These are phyloP conservation scores for Toxicodendron radicans DNA, from an alignment of 345 rosid genomes.

Conservation along the genomic window DNA sequence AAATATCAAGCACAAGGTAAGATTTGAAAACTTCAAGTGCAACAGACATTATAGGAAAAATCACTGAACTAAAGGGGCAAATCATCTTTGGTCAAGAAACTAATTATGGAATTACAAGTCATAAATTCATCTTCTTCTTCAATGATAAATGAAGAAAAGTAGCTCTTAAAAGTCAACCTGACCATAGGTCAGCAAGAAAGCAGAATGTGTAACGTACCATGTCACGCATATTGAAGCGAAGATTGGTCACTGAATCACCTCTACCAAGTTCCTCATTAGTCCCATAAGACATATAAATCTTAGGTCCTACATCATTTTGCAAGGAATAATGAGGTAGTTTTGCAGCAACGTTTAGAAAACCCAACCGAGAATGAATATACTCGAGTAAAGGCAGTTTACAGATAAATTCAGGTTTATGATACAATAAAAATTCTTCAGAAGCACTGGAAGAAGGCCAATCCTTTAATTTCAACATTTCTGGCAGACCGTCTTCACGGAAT, in stretches of 20 bases:
- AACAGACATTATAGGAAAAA: background rate
- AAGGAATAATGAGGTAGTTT: constrained; percentile 93
- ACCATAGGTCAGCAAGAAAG: background rate
- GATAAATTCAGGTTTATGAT: constrained; percentile 86
- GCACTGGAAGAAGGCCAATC: constrained; percentile 97
- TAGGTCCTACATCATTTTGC: constrained; percentile 94
- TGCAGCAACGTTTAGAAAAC: constrained; percentile 93
- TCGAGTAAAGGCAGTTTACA: constrained; percentile 91
- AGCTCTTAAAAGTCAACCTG: too few species aligned
- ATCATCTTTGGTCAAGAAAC: background rate
- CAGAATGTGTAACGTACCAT: constrained; percentile 45
- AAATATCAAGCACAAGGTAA: background rate
- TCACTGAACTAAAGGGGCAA: background rate
- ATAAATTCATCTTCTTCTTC: background rate
- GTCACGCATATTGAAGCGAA: constrained; percentile 78
- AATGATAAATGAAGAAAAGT: background rate
- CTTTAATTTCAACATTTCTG: constrained; percentile 69
- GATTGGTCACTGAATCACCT: constrained; percentile 66
- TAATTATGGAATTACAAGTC: background rate
- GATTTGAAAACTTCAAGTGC: background rate
- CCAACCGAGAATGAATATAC: constrained; percentile 88
- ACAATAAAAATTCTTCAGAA: constrained; percentile 84
- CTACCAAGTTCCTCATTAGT: constrained; percentile 48
- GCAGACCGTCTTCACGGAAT: constrained; percentile 45
- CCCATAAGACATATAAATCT: constrained; percentile 82